A percentile compares a stretch with the other conserved stretches of the same genome.
These are phyloP conservation scores for Aspergillus biplanus DNA, from an alignment of 495 filamentous ascomycete genomes.

Conservation along the genomic window DNA sequence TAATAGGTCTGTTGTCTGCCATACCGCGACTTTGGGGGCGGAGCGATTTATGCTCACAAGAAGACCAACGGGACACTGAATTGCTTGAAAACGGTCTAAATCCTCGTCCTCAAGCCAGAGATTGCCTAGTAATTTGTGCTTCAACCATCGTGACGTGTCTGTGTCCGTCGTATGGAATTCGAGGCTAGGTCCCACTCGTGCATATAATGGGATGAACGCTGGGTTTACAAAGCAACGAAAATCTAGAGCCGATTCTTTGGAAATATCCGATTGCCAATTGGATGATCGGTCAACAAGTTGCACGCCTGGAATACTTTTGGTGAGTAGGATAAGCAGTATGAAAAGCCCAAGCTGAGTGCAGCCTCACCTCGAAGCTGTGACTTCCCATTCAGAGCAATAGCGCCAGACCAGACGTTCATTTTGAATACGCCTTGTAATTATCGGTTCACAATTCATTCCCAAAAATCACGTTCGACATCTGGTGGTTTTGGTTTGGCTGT, in stretches of 20 bases:
- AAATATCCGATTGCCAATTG: constrained; percentile 44
- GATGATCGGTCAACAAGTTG: constrained; percentile 43
- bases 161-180: constrained; percentile 46
- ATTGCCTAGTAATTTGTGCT: constrained; percentile 34
- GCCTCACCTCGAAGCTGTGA: constrained; percentile 42
- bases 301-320: constrained; percentile 33
- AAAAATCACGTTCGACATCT: constrained; percentile 6
- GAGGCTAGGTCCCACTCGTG: constrained; percentile 53
- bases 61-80: constrained; percentile 49
- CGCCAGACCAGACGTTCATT: constrained; percentile 48
- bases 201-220: constrained; percentile 51
- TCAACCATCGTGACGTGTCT: constrained; percentile 49
- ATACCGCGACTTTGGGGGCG: constrained; percentile 23
- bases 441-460: constrained; percentile 20
- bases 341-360: constrained; percentile 3
- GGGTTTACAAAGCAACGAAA: constrained; percentile 53
- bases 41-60: constrained; percentile 37
- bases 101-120: constrained; percentile 43
- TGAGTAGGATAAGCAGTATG: constrained; percentile 23
- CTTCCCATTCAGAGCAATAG: constrained; percentile 34
- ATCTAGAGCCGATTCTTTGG: constrained; percentile 38
- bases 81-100: constrained; percentile 33
- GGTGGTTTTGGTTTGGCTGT: not conserved
- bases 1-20: constrained; percentile 54
- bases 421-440: constrained; percentile 16